Base-by-base conservation (phyloP, 805 yeast species). In the Teunomyces panamensis region DNA sequence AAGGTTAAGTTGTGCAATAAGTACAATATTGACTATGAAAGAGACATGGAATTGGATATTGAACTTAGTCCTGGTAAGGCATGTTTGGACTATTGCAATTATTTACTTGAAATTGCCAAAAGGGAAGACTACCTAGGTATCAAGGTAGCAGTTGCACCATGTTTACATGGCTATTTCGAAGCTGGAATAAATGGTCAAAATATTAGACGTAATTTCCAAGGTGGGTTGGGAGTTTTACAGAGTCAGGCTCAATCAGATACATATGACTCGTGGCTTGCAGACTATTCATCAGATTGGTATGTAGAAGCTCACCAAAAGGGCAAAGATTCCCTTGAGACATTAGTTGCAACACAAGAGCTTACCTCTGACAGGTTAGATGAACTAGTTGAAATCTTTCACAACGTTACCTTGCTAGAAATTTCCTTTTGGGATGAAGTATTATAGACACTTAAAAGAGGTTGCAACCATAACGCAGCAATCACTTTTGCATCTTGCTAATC, bases 121-220 rank as follows among this genome's bases (percentile, higher is more conserved):
- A 67, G 66, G 35, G 74, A 75, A 27, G 84, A 84, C 59, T 84
- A 84, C 79, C 61, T 83, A 28, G 87, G 83, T 41, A 75, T 85
- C 44, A 80, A 81, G 49, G 77, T 84, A 6, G 87, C 92, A 0
- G 63, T 86, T 46, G 78, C 89, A 6, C 94, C 96, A 0, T 87
- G 96, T 62, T 64, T 86, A 43, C 77, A 83, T 59, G 96, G 95
- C 1, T 85, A 85, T 60, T 78, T 77, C 30, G 73, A 77, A 42
- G 89, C 90, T 1, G 79, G 80, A 0, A 36, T 49, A 2, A 65
- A 49, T 53, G 78, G 72, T 0, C 37, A 43, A 7, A 37, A 47
- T 2, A 46, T 63, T 4, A 47, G 70, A 39, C 37, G 47, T 27
- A 54, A 59, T 5, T 55, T 63, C 17, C 68, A 69, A 4, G 59